Evolutionary conservation across 192 early-diverging fungal genomes (phyloP).

Genomic region (Backusella psychrophila): DNA sequence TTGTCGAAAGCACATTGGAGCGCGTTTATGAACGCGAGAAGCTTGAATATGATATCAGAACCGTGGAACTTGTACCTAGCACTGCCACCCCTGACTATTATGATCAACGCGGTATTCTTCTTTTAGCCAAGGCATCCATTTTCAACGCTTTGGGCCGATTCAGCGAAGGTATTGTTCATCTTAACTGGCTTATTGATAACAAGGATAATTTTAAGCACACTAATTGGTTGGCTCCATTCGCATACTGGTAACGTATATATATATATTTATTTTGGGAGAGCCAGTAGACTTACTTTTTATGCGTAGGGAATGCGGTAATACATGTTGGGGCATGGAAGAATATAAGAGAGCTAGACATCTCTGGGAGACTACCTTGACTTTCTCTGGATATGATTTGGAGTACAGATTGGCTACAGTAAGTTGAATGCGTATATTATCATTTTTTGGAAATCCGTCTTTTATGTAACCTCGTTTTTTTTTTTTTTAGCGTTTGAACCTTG

Average conservation of each 20-base stretch:
- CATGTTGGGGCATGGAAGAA: slow-evolving; percentile 42
- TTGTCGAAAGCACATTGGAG: slow-evolving; percentile 28
- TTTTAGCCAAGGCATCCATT: slow-evolving; percentile 49
- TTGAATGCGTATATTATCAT: not conserved
- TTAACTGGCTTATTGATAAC: slow-evolving; percentile 53
- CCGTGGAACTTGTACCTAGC: slow-evolving; percentile 30
- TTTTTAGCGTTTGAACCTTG: slow-evolving; percentile 31
- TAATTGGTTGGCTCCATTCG: slow-evolving; percentile 53
- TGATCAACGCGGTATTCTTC: slow-evolving; percentile 45
- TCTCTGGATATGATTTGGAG: slow-evolving; percentile 52
- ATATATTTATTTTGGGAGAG: not conserved
- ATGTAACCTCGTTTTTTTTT: not conserved
- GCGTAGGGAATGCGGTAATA: slow-evolving; percentile 45
- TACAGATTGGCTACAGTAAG: slow-evolving; percentile 38
- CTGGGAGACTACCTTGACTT: slow-evolving; percentile 47
- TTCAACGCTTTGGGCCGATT: slow-evolving; percentile 41
- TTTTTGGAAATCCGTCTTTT: not conserved
- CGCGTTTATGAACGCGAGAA: slow-evolving; percentile 37
- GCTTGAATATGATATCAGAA: slow-evolving; percentile 37
- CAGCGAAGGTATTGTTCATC: slow-evolving; percentile 40
- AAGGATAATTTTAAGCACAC: slow-evolving; percentile 36
- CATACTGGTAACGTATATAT: slow-evolving; percentile 39
- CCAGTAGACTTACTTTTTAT: not conserved
- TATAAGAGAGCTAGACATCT: slow-evolving; percentile 31
- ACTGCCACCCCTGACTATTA: slow-evolving; percentile 36